Percentiles rank a stretch among this genome's conserved stretches.
These are phyloP conservation scores for Omphalea diandra DNA, from an alignment of 441 rosid species.

Conservation along the genomic window DNA sequence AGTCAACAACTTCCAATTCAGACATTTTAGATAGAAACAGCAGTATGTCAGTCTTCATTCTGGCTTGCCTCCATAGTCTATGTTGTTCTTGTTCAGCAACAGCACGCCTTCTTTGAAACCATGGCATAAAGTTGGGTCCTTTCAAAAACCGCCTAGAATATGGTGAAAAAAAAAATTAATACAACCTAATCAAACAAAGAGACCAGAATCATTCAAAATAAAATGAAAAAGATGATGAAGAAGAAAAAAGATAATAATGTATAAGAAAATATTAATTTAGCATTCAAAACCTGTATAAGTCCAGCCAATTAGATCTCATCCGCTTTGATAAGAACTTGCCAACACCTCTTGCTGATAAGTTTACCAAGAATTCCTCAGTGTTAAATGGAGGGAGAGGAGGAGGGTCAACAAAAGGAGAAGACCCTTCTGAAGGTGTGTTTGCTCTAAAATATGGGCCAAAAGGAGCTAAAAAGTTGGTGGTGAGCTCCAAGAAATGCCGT, in stretches of 20 bases:
- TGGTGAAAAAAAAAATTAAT: conserved; percentile 20
- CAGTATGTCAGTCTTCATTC: conserved; percentile 70
- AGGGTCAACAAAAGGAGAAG: conserved; percentile 87
- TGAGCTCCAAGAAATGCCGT: conserved; percentile 96
- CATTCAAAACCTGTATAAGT: conserved; percentile 74
- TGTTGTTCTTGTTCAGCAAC: conserved; percentile 87
- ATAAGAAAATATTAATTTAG: conserved; percentile 5
- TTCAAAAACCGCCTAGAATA: conserved; percentile 76
- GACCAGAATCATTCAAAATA: conserved; percentile 8
- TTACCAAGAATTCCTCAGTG: conserved; percentile 73
- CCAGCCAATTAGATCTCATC: conserved; percentile 97
- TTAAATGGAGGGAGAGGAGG: conserved; percentile 69
- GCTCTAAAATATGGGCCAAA: conserved; percentile 91
- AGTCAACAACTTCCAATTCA: conserved; percentile 88
- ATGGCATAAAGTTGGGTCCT: conserved; percentile 92
- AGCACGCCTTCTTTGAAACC: conserved; percentile 86
- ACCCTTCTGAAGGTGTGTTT: conserved; percentile 83
- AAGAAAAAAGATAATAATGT: conserved; percentile 1
- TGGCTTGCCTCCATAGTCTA: conserved; percentile 85
- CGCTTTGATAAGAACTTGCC: conserved; percentile 94
- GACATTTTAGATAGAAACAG: conserved; percentile 64
- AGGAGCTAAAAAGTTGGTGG: conserved; percentile 95
- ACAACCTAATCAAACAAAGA: neutral
- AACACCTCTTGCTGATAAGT: conserved; percentile 78
- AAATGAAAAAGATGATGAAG: neutral